phyloP scores from a whole-genome alignment of 2,329 filamentous ascomycete genomes.

The Colletotrichum phormii region DNA sequence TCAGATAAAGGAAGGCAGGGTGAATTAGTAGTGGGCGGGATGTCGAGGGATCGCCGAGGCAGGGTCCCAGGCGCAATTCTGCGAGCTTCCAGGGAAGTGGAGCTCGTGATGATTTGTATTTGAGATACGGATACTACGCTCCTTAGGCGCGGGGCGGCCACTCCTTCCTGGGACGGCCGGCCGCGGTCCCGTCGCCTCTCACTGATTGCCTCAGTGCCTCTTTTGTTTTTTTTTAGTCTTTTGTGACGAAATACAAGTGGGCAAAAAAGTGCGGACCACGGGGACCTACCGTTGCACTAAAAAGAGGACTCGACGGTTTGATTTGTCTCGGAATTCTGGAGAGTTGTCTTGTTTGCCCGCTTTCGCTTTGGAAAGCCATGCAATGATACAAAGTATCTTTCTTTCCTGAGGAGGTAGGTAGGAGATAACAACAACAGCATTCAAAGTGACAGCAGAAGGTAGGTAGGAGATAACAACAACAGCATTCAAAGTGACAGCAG shows the following conservation, averaged over 20 bases:
- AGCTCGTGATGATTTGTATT: slow-evolving; percentile 35
- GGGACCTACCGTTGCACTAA: not conserved
- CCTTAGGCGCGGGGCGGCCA: slow-evolving; percentile 26
- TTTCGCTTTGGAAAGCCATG: not conserved
- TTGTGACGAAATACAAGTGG: slow-evolving; percentile 22
- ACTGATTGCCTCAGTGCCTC: too few relatives aligned
- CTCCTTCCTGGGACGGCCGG: slow-evolving; percentile 15
- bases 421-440: not conserved
- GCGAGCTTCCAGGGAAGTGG: slow-evolving; percentile 35
- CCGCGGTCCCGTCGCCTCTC: too few relatives aligned
- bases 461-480: not conserved
- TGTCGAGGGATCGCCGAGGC: slow-evolving; percentile 24
- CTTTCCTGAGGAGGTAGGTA: too few relatives aligned
- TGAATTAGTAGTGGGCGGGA: slow-evolving; percentile 30
- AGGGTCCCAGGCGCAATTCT: slow-evolving; percentile 34
- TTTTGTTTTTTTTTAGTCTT: too few relatives aligned
- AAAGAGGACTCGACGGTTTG: not conserved
- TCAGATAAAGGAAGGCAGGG: not conserved
- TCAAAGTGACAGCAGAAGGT: too few relatives aligned
- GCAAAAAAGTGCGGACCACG: not conserved
- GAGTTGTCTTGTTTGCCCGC: not conserved
- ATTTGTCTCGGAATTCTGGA: not conserved
- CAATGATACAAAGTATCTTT: not conserved
- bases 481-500: too few relatives aligned
- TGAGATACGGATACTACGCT: slow-evolving; percentile 14